These are phyloP conservation scores for Podaxis sp. DNA, from an alignment of 768 basidiomycete species.

Conservation along the genomic window DNA sequence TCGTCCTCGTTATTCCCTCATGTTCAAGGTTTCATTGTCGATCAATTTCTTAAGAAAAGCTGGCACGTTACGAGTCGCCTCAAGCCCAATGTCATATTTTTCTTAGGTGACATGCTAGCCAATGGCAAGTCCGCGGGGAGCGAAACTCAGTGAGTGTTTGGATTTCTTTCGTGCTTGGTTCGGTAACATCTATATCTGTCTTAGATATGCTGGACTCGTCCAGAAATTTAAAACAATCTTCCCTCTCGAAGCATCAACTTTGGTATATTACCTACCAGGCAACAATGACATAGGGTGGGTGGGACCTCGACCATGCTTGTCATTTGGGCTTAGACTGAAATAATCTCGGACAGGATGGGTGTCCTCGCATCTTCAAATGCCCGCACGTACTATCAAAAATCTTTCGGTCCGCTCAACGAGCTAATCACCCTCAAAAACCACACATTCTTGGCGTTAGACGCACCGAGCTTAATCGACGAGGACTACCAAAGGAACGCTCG, in stretches of 20 bases:
- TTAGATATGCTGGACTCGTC: constrained; percentile 59
- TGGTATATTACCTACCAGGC: constrained; percentile 65
- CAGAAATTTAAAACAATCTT: constrained; percentile 64
- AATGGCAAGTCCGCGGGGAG: constrained; percentile 50
- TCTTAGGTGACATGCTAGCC: constrained; percentile 75
- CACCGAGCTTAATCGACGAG: constrained; percentile 79
- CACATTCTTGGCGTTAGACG: constrained; percentile 67
- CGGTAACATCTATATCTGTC: neutral
- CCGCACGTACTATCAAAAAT: constrained; percentile 50
- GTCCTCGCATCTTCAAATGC: constrained; percentile 44
- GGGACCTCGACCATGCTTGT: neutral
- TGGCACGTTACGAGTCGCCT: constrained; percentile 62
- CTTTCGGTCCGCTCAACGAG: constrained; percentile 70
- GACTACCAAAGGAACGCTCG: constrained; percentile 62
- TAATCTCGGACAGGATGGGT: constrained; percentile 42
- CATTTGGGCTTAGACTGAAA: neutral
- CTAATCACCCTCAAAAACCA: constrained; percentile 62
- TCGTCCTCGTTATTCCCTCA: constrained; percentile 37
- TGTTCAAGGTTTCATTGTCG: constrained; percentile 41
- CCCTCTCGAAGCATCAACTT: constrained; percentile 30
- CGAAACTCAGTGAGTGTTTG: constrained; percentile 34
- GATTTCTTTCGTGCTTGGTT: neutral
- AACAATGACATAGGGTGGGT: constrained; percentile 75
- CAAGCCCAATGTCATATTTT: constrained; percentile 62
- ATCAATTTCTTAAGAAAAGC: constrained; percentile 61